Evolutionary conservation across 495 filamentous ascomycete species (phyloP).

Genomic region (Lasiosphaeris hirsuta): DNA sequence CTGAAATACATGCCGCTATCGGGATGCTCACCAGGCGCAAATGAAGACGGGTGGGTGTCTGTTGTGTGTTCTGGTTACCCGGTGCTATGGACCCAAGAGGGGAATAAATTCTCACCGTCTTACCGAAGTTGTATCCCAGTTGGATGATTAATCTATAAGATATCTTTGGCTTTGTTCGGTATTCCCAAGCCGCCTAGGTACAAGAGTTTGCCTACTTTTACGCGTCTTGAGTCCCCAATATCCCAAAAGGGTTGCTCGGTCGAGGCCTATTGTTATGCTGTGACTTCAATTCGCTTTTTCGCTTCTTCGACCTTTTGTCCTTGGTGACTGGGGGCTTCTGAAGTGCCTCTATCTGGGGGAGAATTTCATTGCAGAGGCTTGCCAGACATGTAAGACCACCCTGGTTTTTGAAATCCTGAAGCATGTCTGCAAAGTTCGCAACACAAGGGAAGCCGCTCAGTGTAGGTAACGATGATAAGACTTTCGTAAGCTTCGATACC

Average conservation of each 20-base stretch:
- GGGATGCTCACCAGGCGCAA: too few species aligned
- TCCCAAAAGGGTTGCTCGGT: too few species aligned
- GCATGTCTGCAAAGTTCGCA: slow-evolving; percentile 15
- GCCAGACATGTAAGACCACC: slow-evolving; percentile 15
- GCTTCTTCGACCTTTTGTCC: slow-evolving; percentile 16
- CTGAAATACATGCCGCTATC: too few species aligned
- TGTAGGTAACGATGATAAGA: slow-evolving; percentile 17
- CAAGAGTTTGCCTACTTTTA: neutral
- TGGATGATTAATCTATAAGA: too few species aligned
- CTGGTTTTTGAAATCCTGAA: slow-evolving; percentile 10
- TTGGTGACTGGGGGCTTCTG: neutral
- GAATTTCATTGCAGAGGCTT: slow-evolving; percentile 12
- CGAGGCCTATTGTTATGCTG: neutral
- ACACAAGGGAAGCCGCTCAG: slow-evolving; percentile 20
- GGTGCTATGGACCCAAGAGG: too few species aligned
- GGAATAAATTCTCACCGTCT: too few species aligned
- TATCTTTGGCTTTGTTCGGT: too few species aligned
- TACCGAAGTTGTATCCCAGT: too few species aligned
- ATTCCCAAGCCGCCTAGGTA: neutral
- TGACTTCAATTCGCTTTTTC: slow-evolving; percentile 1
- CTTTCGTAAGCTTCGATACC: neutral
- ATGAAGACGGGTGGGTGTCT: too few species aligned
- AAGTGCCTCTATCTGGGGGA: slow-evolving; percentile 15
- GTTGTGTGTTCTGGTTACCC: too few species aligned
- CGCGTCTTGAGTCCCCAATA: too few species aligned